These are phyloP conservation scores for Cytospora piceicola DNA, from an alignment of 2,329 filamentous ascomycete species.

Conservation along the genomic window DNA sequence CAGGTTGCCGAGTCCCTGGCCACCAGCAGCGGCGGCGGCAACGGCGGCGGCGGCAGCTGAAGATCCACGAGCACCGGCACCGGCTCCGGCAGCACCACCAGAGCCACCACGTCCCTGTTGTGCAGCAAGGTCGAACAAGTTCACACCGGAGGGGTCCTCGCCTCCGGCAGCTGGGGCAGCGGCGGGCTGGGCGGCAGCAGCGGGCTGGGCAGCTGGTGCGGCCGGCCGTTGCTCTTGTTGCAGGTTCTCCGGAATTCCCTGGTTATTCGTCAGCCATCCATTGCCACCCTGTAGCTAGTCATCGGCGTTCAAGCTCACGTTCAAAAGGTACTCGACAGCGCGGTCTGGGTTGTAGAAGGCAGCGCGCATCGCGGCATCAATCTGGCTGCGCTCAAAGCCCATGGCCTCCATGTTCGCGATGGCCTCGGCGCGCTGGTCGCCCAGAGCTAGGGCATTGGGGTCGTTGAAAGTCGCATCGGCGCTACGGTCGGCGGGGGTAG, in stretches of 20 bases:
- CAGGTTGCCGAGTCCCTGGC: slow-evolving; percentile 71
- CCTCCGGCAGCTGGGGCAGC: slow-evolving; percentile 48
- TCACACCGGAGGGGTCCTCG: slow-evolving; percentile 69
- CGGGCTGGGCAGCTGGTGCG: slow-evolving; percentile 40
- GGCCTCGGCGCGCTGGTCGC: slow-evolving; percentile 77
- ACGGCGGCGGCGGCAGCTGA: slow-evolving; percentile 56
- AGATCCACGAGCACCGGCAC: slow-evolving; percentile 48
- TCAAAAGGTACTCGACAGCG: slow-evolving; percentile 94
- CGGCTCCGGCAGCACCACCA: slow-evolving; percentile 50
- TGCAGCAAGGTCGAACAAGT: slow-evolving; percentile 91
- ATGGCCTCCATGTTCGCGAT: slow-evolving; percentile 95
- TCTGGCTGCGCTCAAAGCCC: slow-evolving; percentile 88
- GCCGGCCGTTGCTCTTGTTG: slow-evolving; percentile 55
- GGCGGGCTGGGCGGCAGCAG: slow-evolving; percentile 47
- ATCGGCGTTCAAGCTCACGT: slow-evolving; percentile 57
- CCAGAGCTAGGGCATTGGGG: slow-evolving; percentile 83
- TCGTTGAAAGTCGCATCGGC: slow-evolving; percentile 61
- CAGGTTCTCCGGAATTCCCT: slow-evolving; percentile 91
- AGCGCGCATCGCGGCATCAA: slow-evolving; percentile 92
- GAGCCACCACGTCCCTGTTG: slow-evolving; percentile 62
- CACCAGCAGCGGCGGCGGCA: slow-evolving; percentile 47
- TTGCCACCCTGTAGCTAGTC: background rate
- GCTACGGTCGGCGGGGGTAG: slow-evolving; percentile 52
- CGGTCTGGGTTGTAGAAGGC: slow-evolving; percentile 97
- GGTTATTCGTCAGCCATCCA: slow-evolving; percentile 15